These are phyloP conservation scores for Lentinus tigrinus DNA, from an alignment of 768 basidiomycete species.

Conservation along the genomic window DNA sequence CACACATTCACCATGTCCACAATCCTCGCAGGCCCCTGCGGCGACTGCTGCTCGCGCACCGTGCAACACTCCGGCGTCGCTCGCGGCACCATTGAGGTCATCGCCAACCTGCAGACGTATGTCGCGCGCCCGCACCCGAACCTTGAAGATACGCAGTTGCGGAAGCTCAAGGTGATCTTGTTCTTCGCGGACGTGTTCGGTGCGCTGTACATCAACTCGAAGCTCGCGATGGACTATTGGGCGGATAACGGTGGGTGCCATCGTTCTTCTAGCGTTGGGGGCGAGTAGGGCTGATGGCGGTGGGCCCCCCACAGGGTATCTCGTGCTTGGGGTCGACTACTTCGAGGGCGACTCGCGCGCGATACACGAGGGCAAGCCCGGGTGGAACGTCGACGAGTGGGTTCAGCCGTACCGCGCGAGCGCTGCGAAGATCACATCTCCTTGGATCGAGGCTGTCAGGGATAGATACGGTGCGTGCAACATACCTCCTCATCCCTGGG, in stretches of 20 bases:
- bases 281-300: background rate
- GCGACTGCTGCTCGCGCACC: background rate
- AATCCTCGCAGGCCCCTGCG: background rate
- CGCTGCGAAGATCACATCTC: conserved; percentile 36
- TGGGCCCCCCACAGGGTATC: conserved; percentile 43
- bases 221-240: conserved; percentile 63
- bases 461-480: conserved; percentile 44
- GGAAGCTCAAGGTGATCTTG: conserved; percentile 44
- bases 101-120: conserved; percentile 52
- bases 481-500: background rate
- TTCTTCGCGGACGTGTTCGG: conserved; percentile 62
- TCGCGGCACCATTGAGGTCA: conserved; percentile 38
- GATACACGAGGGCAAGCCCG: conserved; percentile 34
- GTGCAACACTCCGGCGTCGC: background rate
- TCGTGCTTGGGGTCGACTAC: conserved; percentile 60
- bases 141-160: conserved; percentile 28
- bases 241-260: conserved; percentile 50
- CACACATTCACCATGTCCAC: background rate
- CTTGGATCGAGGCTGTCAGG: conserved; percentile 53
- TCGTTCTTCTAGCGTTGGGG: background rate
- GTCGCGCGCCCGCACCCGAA: conserved; percentile 42
- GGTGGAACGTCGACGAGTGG: conserved; percentile 14
- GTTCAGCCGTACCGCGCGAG: conserved; percentile 31
- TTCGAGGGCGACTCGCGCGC: conserved; percentile 58
- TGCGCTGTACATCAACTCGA: conserved; percentile 54